A percentile compares a stretch with the other conserved stretches of the same genome.
These are phyloP conservation scores for Fraxinus floribunda DNA, from an alignment of 305 asterid genomes.

Conservation along the genomic window DNA sequence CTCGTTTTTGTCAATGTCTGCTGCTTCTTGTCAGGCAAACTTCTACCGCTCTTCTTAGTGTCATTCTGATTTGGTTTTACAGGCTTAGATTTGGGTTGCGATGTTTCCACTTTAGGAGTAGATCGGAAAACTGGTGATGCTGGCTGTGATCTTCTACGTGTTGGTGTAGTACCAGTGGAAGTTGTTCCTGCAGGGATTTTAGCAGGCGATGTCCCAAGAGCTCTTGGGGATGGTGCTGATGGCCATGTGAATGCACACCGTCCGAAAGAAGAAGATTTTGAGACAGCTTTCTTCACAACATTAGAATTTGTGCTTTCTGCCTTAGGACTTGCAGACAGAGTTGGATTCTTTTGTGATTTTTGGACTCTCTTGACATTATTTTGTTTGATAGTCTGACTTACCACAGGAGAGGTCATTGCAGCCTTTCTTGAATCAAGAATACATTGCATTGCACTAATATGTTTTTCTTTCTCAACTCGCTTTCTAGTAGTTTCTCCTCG, in stretches of 20 bases:
- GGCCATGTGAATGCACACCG: no score
- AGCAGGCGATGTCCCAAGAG: conserved; percentile 59
- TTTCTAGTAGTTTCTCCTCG: conserved; percentile 54
- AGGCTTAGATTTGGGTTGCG: conserved; percentile 46
- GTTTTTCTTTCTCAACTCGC: conserved; percentile 56
- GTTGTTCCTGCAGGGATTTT: conserved; percentile 45
- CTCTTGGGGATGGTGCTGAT: conserved; percentile 61
- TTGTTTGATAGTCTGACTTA: conserved; percentile 47
- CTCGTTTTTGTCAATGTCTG: conserved; percentile 43
- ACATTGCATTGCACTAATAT: conserved; percentile 43
- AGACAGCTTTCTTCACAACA: conserved; percentile 50
- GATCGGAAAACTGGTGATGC: conserved; percentile 46
- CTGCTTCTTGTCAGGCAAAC: conserved; percentile 58
- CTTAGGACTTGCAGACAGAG: conserved; percentile 55
- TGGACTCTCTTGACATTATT: conserved; percentile 53
- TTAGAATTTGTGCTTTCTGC: conserved; percentile 48
- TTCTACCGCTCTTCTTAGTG: conserved; percentile 45
- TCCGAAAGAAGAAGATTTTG: conserved; percentile 54
- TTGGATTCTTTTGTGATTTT: conserved; percentile 46
- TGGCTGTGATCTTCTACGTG: conserved; percentile 67
- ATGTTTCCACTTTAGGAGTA: conserved; percentile 50
- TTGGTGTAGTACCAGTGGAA: conserved; percentile 40
- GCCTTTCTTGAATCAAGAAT: conserved; percentile 54
- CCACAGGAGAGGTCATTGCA: conserved; percentile 41
- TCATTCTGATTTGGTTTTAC: conserved; percentile 46